Percentiles rank a stretch among this genome's conserved stretches.
phyloP scores from a whole-genome alignment of 768 basidiomycete genomes.

The Crassisporium funariophilum region DNA sequence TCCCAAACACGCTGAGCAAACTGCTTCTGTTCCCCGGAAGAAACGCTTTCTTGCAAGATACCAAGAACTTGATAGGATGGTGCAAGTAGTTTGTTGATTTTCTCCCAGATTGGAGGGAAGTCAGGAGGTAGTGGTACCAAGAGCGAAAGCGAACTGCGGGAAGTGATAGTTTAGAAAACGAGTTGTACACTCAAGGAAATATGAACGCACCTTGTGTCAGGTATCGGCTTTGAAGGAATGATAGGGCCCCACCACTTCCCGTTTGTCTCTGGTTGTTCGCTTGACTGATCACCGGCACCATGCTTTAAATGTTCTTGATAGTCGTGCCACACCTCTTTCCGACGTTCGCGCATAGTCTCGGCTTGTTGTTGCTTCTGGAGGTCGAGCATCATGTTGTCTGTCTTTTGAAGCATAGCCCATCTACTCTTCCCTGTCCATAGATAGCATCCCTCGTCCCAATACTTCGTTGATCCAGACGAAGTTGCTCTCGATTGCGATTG shows the following conservation, averaged over 20 bases:
- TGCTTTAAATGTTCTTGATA: conserved; percentile 49
- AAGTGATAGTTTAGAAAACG: conserved; percentile 2
- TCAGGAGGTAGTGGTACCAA: conserved; percentile 62
- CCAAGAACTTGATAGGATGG: conserved; percentile 56
- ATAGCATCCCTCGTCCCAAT: conserved; percentile 80
- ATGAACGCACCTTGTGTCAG: conserved; percentile 42
- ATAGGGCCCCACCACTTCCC: conserved; percentile 41
- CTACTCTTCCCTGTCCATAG: conserved; percentile 64
- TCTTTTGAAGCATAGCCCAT: conserved; percentile 54
- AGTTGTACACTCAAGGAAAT: not conserved
- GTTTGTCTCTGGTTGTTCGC: conserved; percentile 14
- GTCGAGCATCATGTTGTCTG: conserved; percentile 59
- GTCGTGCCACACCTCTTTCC: conserved; percentile 49
- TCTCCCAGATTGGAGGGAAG: conserved; percentile 51
- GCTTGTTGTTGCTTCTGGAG: conserved; percentile 52
- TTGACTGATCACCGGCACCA: conserved; percentile 17
- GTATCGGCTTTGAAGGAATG: conserved; percentile 40
- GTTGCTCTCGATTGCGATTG: conserved; percentile 21
- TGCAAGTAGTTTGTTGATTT: conserved; percentile 54
- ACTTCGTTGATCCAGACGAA: conserved; percentile 48
- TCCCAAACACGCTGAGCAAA: conserved; percentile 63
- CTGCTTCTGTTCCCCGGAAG: conserved; percentile 58
- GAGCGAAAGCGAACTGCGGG: conserved; percentile 48
- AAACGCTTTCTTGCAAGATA: conserved; percentile 54
- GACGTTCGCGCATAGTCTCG: conserved; percentile 40